Base-by-base conservation (phyloP, 306 rosid genomes). In the Mimosa pudica region DNA sequence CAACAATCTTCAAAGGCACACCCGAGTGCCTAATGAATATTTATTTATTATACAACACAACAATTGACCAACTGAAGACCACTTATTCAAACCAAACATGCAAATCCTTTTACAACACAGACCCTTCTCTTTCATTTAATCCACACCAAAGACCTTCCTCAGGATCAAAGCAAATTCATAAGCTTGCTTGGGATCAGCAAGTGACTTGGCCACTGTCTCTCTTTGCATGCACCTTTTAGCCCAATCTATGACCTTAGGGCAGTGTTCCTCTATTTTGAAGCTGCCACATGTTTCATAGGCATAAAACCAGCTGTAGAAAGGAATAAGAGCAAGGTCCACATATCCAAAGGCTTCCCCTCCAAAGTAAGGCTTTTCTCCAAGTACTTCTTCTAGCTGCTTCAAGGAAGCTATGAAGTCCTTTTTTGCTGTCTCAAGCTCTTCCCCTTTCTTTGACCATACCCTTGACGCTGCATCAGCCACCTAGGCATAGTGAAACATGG, bases 271-370 rank as follows among this genome's bases (percentile, higher is more conserved):
- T 32, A 1, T 6, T 11, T 62, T 62, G 42, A 62, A 32, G 68
- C 11, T 32, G n/a, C 68, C 68, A 62, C 16, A 12, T 1, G 68
- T 62, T 4, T 62, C 68, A 62, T 62, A 62, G 7, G 42, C n/a
- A 32, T 32, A 2, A 12, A 32, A 62, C 68, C 68, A 32, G 42
- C 68, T 62, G 2, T 62, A 62, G 42, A 62, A 62, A 32, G 42
- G 68, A n/a, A 62, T 62, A 8, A 62, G 68, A 62, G 68, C 42
- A 62, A 62, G 42, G 36, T 62, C 68, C 38, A 62, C 42, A 12
- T 4, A 62, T 32, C 68, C 68, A 32, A 62, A 62, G n/a, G 3
- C 3, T 0, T 62, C 68, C 7, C 68, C 68, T 32, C 68, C 68
- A 62, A 62, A 32, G 13, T 62, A 62, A 5, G 68, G 68, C 42